Evolutionary conservation across 768 basidiomycete species (phyloP), one percentile per base, ranked within the genome.

Genomic region (Kwoniella mangroviensis): DNA sequence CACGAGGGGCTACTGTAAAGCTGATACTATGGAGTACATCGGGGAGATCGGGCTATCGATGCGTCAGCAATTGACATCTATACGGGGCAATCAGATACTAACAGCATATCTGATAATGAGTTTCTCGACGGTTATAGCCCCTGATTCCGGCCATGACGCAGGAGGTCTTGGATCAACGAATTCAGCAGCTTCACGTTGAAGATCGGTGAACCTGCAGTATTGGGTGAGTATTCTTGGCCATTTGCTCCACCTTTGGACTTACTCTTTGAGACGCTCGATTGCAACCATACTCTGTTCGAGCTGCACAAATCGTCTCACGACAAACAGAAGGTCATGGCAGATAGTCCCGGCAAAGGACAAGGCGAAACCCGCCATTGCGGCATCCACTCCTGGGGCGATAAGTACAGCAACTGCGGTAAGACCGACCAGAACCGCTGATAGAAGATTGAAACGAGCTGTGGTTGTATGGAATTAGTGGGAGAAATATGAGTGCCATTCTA

Each of bases 221-320:
- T 19, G 65, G 10, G 40, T 56, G 2, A 56, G 24, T 34, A 7
- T 7, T 34, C 34, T 34, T 34, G 34, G 34, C 9, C 34, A 34
- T 34, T 21, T 1, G 13, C 26, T 13, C n/a, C 12, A 21, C 59
- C 26, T 2, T n/a, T 15, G 19, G 6, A 70, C 76, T 52, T 91
- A 95, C 84, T 96, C 94, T 79, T 94, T 94, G 81, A 96, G 88
- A 62, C 94, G 90, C 81, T 95, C 93, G 90, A 84, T 64, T 1
- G 83, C 83, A 1, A 92, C 94, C 93, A 97, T 94, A 13, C 91
- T 91, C 82, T 97, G 94, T 79, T 97, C 93, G 21, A 96, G 85
- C 21, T 91, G 89, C 34, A 95, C 93, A 58, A 76, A 82, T 26
- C 77, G 76, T 22, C 81, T 69, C 58, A 93, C 89, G 86, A 84